Conservation (phyloP, 257 asterid species). For the Cruciata laevipes region DNA sequence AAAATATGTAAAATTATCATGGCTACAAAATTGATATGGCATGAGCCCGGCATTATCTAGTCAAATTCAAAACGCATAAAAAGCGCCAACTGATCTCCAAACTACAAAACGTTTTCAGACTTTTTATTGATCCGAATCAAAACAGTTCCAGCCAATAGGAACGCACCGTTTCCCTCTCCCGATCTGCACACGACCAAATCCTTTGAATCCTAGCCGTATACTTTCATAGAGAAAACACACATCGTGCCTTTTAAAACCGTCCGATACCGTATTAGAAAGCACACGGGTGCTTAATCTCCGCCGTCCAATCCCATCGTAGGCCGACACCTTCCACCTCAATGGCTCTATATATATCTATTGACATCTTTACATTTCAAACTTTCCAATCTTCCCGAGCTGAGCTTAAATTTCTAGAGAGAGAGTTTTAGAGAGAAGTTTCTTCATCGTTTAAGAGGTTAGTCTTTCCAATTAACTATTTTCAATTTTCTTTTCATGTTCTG, state of each 20-base stretch:
- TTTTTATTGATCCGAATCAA: background rate
- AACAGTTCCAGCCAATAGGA: constrained; percentile 31
- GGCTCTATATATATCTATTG: constrained; percentile 29
- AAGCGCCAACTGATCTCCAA: background rate
- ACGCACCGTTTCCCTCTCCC: constrained; percentile 7
- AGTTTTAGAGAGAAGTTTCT: background rate
- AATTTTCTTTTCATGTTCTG: background rate
- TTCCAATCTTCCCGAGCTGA: constrained; percentile 14
- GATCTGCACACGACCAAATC: constrained; percentile 34
- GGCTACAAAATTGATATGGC: no score
- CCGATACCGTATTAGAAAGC: constrained; percentile 29
- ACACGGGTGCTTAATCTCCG: constrained; percentile 26
- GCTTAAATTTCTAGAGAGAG: constrained; percentile 1
- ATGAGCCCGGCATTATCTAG: no score
- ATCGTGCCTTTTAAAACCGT: constrained; percentile 29
- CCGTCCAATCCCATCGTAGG: constrained; percentile 39
- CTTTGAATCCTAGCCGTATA: constrained; percentile 41
- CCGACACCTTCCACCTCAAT: constrained; percentile 1
- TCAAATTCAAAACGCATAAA: background rate
- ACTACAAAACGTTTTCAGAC: background rate
- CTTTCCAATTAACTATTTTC: background rate
- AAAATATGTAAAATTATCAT: no score
- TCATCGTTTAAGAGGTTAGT: constrained; percentile 22
- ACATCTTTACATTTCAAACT: accelerated
- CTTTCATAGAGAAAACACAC: constrained; percentile 49